phyloP scores from a whole-genome alignment of 2,329 filamentous ascomycete genomes.

The Aspergillus felis region DNA sequence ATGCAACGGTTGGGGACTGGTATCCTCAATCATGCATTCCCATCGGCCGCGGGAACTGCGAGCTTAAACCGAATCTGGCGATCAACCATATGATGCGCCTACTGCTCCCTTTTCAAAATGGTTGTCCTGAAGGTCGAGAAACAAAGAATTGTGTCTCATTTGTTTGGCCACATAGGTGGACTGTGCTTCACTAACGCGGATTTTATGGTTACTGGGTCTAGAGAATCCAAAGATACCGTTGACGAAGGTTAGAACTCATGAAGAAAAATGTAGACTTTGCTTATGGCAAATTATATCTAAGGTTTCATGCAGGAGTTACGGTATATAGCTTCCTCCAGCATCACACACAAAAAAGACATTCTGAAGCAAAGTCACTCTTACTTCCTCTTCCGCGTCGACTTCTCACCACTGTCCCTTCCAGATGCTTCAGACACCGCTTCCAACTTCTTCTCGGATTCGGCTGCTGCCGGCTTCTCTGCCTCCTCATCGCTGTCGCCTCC shows the following conservation, averaged over 20 bases:
- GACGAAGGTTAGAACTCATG: not conserved
- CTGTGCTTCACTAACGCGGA: not conserved
- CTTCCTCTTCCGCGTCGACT: constrained; percentile 34
- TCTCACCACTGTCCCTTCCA: constrained; percentile 23
- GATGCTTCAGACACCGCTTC: constrained; percentile 24
- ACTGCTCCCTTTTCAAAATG: not conserved
- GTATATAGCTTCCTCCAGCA: not conserved
- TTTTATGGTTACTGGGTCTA: not conserved
- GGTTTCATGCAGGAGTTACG: not conserved
- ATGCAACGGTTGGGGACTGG: not conserved
- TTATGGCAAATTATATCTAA: not conserved
- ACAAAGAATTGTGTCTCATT: too few species aligned
- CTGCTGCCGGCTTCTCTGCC: constrained; percentile 42
- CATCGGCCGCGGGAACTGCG: not conserved
- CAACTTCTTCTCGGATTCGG: constrained; percentile 17
- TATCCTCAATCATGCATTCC: not conserved
- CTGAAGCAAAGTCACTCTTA: constrained; percentile 11
- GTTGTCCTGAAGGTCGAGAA: too few species aligned
- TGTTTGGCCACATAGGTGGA: not conserved
- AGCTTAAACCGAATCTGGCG: constrained; percentile 18
- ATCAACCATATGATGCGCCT: constrained; percentile 10
- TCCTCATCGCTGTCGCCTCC: constrained; percentile 84
- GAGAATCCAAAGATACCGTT: not conserved
- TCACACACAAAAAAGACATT: not conserved
- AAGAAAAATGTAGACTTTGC: not conserved